phyloP scores from a whole-genome alignment of 2,329 filamentous ascomycete species.

The Aspergillus tanneri region DNA sequence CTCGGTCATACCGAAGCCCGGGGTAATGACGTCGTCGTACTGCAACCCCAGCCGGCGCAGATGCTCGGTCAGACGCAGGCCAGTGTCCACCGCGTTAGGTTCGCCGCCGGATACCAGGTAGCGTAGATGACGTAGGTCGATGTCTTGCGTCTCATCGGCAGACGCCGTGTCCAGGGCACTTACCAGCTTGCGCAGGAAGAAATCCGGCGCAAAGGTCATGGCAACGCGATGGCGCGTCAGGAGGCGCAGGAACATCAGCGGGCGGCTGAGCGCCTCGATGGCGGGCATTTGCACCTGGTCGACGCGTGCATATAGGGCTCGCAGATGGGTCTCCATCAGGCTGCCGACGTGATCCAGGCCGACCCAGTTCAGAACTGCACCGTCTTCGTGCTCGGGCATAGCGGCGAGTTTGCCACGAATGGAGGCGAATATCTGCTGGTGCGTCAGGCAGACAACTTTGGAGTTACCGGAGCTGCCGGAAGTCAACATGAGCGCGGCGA shows the following conservation, averaged over 20 bases:
- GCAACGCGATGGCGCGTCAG: conserved; percentile 37
- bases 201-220: conserved; percentile 29
- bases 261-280: conserved; percentile 28
- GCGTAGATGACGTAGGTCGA: conserved; percentile 21
- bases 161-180: conserved; percentile 21
- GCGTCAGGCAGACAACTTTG: conserved; percentile 51
- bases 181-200: conserved; percentile 21
- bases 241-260: conserved; percentile 43
- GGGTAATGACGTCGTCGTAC: conserved; percentile 42
- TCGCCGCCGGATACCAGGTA: conserved; percentile 42
- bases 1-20: conserved; percentile 44
- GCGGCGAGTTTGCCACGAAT: conserved; percentile 41
- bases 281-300: conserved; percentile 24
- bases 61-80: conserved; percentile 37
- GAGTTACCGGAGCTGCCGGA: conserved; percentile 54
- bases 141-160: conserved; percentile 50
- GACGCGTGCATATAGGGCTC: conserved; percentile 36
- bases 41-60: conserved; percentile 28
- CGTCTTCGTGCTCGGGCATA: conserved; percentile 29
- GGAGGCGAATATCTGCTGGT: conserved; percentile 46
- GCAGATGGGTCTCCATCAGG: conserved; percentile 54
- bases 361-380: conserved; percentile 52
- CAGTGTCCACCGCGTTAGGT: conserved; percentile 33
- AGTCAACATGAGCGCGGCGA: conserved; percentile 51
- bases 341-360: conserved; percentile 56